Evolutionary conservation across 2,329 filamentous ascomycete species (phyloP).

Genomic region (Aspergillus fischeri): DNA sequence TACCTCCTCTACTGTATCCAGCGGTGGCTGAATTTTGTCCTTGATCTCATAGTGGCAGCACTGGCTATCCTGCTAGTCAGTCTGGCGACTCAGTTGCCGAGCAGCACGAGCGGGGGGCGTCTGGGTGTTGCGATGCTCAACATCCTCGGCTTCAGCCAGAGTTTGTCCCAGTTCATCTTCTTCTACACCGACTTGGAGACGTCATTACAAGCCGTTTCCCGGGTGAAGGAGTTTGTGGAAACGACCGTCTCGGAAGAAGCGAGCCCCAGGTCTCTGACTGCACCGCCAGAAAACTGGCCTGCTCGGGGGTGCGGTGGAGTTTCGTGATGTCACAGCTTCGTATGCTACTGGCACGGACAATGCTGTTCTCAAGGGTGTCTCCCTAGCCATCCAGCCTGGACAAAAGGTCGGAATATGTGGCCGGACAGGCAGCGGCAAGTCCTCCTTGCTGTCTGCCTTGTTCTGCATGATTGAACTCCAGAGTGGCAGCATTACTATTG

Average conservation of each 20-base stretch:
- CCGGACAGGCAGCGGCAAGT: slow-evolving; percentile 16
- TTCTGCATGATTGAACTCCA: slow-evolving; percentile 22
- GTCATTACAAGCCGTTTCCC: background rate
- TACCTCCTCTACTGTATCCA: slow-evolving; percentile 44
- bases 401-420: background rate
- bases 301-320: background rate
- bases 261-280: background rate
- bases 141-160: slow-evolving; percentile 2
- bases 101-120: background rate
- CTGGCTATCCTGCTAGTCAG: slow-evolving; percentile 1
- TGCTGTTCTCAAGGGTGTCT: background rate
- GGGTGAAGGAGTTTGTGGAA: slow-evolving; percentile 1
- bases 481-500: slow-evolving; percentile 16
- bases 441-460: slow-evolving; percentile 15
- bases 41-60: slow-evolving; percentile 40
- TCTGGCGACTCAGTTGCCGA: background rate
- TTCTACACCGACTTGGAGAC: slow-evolving; percentile 3
- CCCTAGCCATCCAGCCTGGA: background rate
- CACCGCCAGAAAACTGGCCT: background rate
- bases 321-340: background rate
- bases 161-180: background rate
- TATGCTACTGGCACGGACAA: background rate
- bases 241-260: background rate
- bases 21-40: slow-evolving; percentile 38
- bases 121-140: slow-evolving; percentile 2